Conservation (phyloP, 805 yeast genomes). For the Metschnikowia koreensis region DNA sequence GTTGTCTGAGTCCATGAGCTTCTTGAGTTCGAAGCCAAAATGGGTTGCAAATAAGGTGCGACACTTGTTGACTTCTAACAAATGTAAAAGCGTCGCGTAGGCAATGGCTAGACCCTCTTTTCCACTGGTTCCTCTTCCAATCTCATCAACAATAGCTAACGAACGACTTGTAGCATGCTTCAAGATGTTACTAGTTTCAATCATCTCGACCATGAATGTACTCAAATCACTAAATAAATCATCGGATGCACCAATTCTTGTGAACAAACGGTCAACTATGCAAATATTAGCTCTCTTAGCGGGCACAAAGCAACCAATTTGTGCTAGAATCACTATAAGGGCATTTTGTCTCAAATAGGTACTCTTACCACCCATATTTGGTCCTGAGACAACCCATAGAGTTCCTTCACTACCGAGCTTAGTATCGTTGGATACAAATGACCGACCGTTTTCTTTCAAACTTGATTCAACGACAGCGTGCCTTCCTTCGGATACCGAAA, state of each 20-base stretch:
- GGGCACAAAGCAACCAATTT: conserved; percentile 56
- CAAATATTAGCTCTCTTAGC: conserved; percentile 47
- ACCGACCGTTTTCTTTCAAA: conserved; percentile 33
- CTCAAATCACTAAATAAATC: conserved; percentile 35
- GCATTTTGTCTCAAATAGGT: conserved; percentile 50
- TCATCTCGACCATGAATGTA: conserved; percentile 53
- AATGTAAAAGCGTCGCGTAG: conserved; percentile 63
- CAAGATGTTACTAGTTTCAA: conserved; percentile 38
- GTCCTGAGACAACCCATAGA: conserved; percentile 29
- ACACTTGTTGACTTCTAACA: conserved; percentile 55
- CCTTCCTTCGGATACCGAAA: conserved; percentile 52
- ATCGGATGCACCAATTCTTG: conserved; percentile 43
- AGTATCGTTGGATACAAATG: conserved; percentile 48
- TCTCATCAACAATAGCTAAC: conserved; percentile 37
- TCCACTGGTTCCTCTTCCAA: conserved; percentile 59
- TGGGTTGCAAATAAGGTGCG: conserved; percentile 89
- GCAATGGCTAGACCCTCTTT: conserved; percentile 85
- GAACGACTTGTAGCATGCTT: conserved; percentile 37
- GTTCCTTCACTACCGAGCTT: conserved; percentile 20
- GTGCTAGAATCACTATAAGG: conserved; percentile 47
- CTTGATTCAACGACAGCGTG: conserved; percentile 77
- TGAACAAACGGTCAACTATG: conserved; percentile 45
- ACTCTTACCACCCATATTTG: conserved; percentile 56
- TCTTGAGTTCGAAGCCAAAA: conserved; percentile 48
- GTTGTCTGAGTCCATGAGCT: conserved; percentile 32